Conservation (phyloP, 2,329 filamentous ascomycete species). For the Plenodomus lindquistii region DNA sequence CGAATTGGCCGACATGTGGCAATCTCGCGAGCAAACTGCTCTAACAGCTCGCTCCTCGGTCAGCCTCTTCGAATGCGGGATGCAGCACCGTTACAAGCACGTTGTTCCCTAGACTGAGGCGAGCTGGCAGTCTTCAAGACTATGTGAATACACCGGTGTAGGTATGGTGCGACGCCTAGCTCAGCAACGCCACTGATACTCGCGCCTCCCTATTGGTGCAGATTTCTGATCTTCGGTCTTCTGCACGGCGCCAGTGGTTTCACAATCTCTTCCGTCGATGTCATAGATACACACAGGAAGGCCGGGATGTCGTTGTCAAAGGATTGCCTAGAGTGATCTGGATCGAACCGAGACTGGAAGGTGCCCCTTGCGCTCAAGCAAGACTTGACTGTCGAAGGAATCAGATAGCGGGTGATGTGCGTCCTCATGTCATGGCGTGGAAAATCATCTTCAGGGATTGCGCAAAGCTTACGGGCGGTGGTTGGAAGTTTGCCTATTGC, state of each 20-base stretch:
- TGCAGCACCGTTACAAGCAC: background rate
- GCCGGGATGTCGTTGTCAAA: background rate
- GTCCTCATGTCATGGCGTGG: background rate
- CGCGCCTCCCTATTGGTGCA: background rate
- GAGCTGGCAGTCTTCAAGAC: background rate
- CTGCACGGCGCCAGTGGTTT: background rate
- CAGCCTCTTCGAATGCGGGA: background rate
- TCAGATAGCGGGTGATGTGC: background rate
- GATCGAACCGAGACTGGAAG: background rate
- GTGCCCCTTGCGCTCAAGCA: background rate
- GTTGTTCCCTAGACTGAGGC: background rate
- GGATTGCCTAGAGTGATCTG: background rate
- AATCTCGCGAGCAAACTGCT: background rate
- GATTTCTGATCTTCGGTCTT: no score
- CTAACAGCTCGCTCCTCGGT: background rate
- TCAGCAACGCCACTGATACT: background rate
- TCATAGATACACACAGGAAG: background rate
- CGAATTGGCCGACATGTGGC: no score
- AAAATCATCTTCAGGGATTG: background rate
- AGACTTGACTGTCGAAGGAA: background rate
- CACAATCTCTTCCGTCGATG: background rate
- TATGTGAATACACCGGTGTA: background rate
- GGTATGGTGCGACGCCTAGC: background rate
- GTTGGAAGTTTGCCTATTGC: background rate
- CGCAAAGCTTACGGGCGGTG: background rate